Base-by-base conservation (phyloP, 2,329 filamentous ascomycete species). In the Fusarium beomiforme region DNA sequence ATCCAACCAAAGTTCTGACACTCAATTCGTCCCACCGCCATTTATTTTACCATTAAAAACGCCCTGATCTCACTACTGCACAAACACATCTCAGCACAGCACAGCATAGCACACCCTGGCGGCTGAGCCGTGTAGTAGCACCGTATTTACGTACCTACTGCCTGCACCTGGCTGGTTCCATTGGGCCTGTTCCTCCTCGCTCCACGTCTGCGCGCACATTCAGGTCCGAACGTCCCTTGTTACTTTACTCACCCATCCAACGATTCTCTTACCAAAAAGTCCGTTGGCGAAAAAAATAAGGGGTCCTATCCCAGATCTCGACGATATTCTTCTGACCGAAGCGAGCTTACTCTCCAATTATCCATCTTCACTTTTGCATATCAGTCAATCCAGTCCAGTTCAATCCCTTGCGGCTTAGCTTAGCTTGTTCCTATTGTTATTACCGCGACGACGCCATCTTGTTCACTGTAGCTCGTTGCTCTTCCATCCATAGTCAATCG, bases 11-110 rank as follows among this genome's bases (percentile, higher is more conserved):
- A 29, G 46, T 21, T 51, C 49, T 54, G 29, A 39, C 46, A 54
- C 42, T 46, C 53, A 59, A 59, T 68, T 64, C 73, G 72, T 78
- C 70, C 74, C 72, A 76, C 76, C 72, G 73, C 76, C 68, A 69
- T 63, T 50, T 61, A 74, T 70, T 75, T 76, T 69, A 69, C 76
- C 71, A 69, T 67, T 39, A 71, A 65, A 70, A 67, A 68, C 69
- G 70, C 69, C 61, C 64, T 62, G 44, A 57, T 50, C 58, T 51
- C 67, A 61, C 55, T 56, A 61, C 55, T 56, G 24, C 29, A 41
- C 31, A 59, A 31, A 34, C 37, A 39, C 29, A 29, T 43, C 17
- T 13, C 12, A 13, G 21, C 41, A 43, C 17, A 33, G 29, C 6
- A 34, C 29, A 33, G 36, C 24, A 43, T n/a, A 29, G 36, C 58